phyloP scores from a whole-genome alignment of 768 basidiomycete genomes.

The Rhizopogon vinicolor region DNA sequence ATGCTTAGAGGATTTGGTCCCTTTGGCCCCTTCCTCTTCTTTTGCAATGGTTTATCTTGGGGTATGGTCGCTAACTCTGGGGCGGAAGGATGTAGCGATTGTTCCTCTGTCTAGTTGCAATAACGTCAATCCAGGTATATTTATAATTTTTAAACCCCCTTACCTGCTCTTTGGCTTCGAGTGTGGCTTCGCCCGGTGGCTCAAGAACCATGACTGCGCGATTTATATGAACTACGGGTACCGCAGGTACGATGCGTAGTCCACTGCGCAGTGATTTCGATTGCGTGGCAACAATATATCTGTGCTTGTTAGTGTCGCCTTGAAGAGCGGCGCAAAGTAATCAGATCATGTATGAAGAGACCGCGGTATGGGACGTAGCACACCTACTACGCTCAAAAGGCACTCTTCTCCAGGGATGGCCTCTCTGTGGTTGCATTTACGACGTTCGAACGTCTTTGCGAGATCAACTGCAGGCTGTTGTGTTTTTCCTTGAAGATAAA shows the following conservation, averaged over 20 bases:
- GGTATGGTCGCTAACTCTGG: constrained; percentile 45
- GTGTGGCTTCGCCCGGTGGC: constrained; percentile 77
- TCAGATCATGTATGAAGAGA: constrained; percentile 3
- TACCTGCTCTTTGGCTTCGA: constrained; percentile 62
- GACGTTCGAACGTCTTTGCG: constrained; percentile 88
- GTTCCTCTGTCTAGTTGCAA: constrained; percentile 55
- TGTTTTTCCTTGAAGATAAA: constrained; percentile 78
- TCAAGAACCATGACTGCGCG: constrained; percentile 92
- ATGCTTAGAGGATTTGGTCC: constrained; percentile 91
- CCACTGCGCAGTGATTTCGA: constrained; percentile 64
- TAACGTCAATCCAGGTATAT: background rate
- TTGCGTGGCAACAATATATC: constrained; percentile 88
- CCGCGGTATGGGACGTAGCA: background rate
- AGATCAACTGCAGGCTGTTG: constrained; percentile 79
- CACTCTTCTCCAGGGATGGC: constrained; percentile 85
- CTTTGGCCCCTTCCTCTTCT: constrained; percentile 67
- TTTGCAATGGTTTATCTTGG: constrained; percentile 32
- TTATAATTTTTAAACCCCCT: constrained; percentile 12
- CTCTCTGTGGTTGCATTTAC: constrained; percentile 93
- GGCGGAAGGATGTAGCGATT: constrained; percentile 46
- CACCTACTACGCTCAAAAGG: constrained; percentile 76
- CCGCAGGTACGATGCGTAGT: constrained; percentile 73
- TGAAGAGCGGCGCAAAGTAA: background rate
- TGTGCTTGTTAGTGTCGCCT: constrained; percentile 87
- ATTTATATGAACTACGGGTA: constrained; percentile 89